phyloP scores from a whole-genome alignment of 495 filamentous ascomycete species.

The Barbatosphaeria neglecta region DNA sequence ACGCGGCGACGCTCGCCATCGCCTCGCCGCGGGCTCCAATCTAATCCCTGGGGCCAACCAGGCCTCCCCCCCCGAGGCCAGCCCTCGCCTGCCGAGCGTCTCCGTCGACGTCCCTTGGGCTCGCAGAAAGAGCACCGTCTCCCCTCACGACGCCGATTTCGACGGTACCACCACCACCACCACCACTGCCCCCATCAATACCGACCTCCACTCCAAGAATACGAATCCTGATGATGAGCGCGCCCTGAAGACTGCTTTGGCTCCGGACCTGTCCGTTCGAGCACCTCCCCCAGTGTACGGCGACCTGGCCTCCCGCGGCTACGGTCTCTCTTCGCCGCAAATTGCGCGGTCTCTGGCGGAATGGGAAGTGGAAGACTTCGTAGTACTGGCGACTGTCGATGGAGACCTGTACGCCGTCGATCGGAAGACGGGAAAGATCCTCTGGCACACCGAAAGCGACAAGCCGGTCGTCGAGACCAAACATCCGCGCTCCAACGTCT shows the following conservation, averaged over 20 bases:
- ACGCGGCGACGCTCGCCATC: not conserved
- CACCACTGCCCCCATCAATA: slow-evolving; percentile 23
- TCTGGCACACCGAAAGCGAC: slow-evolving; percentile 74
- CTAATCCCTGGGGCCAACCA: slow-evolving; percentile 1
- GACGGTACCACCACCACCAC: slow-evolving; percentile 10
- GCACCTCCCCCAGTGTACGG: slow-evolving; percentile 60
- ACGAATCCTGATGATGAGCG: slow-evolving; percentile 63
- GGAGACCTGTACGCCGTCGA: slow-evolving; percentile 90
- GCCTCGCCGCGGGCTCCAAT: not conserved
- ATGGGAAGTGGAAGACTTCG: slow-evolving; percentile 99
- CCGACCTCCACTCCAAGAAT: too few relatives aligned
- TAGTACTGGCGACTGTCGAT: slow-evolving; percentile 98
- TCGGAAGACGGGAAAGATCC: slow-evolving; percentile 67
- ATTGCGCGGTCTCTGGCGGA: slow-evolving; percentile 93
- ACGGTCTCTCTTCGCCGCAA: slow-evolving; percentile 65
- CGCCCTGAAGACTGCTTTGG: slow-evolving; percentile 79
- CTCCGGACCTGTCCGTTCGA: slow-evolving; percentile 83
- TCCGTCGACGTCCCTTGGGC: not conserved
- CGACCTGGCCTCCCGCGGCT: slow-evolving; percentile 36
- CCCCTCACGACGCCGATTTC: not conserved
- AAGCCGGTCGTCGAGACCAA: slow-evolving; percentile 82
- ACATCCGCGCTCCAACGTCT: slow-evolving; percentile 64
- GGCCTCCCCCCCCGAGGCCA: slow-evolving; percentile 17
- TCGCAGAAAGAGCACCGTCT: not conserved
- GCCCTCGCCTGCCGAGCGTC: not conserved